Evolutionary conservation across 75 land plant species (phyloP).

Genomic region (Sequoia sempervirens): DNA sequence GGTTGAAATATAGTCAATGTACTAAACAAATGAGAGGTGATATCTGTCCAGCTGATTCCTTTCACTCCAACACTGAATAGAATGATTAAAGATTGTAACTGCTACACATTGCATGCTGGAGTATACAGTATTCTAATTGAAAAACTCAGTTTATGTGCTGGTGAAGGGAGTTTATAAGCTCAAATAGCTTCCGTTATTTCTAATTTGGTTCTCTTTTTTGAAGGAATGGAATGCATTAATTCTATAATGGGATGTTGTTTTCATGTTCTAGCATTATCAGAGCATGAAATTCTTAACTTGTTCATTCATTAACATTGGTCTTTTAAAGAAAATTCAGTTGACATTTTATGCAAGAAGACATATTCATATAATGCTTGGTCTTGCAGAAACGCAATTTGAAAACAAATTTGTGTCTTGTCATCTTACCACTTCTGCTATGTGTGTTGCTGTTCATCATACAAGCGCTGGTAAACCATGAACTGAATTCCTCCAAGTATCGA

Average conservation of each 20-base stretch:
- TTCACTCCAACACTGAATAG: not conserved
- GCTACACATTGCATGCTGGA: not conserved
- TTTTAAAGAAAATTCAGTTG: not conserved
- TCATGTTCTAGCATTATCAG: not conserved
- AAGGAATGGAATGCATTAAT: not conserved
- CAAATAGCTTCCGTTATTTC: not conserved
- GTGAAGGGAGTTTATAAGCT: not conserved
- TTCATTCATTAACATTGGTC: not conserved
- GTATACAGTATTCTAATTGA: not conserved
- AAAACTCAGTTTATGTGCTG: not conserved
- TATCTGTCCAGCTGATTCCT: not conserved
- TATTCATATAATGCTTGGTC: slow-evolving; percentile 7
- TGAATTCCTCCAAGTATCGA: slow-evolving; percentile 34
- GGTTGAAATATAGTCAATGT: not conserved
- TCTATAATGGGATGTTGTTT: not conserved
- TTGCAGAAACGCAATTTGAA: slow-evolving; percentile 75
- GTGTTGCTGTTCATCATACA: slow-evolving; percentile 59
- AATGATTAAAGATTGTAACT: not conserved
- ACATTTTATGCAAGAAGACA: not conserved
- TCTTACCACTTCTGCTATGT: slow-evolving; percentile 66
- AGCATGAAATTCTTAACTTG: not conserved
- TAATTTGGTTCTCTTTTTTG: not conserved
- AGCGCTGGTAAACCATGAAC: slow-evolving; percentile 34
- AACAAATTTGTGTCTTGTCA: slow-evolving; percentile 60
- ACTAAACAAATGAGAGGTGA: not conserved